A percentile compares a stretch with the other conserved stretches of the same genome.
Evolutionary conservation across 371 early-diverging fungal genomes (phyloP).

Genomic region (Syncephalis plumigaleata): DNA sequence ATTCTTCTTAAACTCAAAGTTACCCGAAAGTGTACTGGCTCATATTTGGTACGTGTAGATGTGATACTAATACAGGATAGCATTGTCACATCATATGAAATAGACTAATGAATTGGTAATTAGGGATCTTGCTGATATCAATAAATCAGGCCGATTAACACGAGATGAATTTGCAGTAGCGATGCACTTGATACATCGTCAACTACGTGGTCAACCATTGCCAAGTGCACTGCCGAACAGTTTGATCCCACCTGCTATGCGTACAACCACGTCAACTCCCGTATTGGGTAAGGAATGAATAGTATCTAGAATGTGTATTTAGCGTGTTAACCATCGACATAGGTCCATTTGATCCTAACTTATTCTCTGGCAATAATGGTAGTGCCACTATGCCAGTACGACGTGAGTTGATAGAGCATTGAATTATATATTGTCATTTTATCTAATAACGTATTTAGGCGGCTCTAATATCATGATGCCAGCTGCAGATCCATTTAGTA

Average conservation of each 20-base stretch:
- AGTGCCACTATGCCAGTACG: no score
- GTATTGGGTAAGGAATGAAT: no score
- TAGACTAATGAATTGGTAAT: neutral
- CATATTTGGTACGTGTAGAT: constrained; percentile 34
- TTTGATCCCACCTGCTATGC: constrained; percentile 61
- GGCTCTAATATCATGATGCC: no score
- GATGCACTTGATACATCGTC: constrained; percentile 79
- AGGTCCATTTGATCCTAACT: no score
- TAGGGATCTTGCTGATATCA: constrained; percentile 59
- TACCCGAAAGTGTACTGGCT: constrained; percentile 43
- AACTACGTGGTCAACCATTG: constrained; percentile 56
- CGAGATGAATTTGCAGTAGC: constrained; percentile 86
- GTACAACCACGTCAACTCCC: constrained; percentile 3
- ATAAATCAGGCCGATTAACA: constrained; percentile 72
- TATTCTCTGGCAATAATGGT: no score
- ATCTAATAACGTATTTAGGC: no score
- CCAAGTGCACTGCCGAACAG: constrained; percentile 63
- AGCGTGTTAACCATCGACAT: no score
- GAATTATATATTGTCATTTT: no score
- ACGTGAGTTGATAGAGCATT: no score
- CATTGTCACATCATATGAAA: no score
- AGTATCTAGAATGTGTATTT: no score
- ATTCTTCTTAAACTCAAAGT: constrained; percentile 56
- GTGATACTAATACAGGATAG: neutral
- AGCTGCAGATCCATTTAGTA: no score